A percentile compares a stretch with the other conserved stretches of the same genome.
Evolutionary conservation across 306 rosid genomes (phyloP).

Genomic region (Cucurbita maxima): DNA sequence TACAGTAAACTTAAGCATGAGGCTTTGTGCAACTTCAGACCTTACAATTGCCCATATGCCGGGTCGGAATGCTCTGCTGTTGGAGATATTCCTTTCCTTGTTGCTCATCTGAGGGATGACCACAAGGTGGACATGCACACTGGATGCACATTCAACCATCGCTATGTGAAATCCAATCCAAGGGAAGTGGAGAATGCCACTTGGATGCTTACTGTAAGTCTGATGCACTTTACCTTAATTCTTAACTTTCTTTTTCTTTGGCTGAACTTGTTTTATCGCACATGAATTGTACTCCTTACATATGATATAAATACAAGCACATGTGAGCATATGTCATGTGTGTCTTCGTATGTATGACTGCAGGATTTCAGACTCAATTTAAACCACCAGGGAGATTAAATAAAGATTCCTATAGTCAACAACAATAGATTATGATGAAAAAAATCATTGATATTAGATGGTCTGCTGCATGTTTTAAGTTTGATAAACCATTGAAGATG

Average conservation of each 20-base stretch:
- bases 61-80: constrained; percentile 89
- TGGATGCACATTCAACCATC: constrained; percentile 96
- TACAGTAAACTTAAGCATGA: constrained; percentile 98
- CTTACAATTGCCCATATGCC: constrained; percentile 92
- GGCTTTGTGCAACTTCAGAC: constrained; percentile 81
- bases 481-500: background rate
- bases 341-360: background rate
- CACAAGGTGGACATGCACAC: constrained; percentile 99
- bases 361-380: background rate
- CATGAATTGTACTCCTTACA: background rate
- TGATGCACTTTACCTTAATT: background rate
- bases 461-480: background rate
- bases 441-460: background rate
- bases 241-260: background rate
- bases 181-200: constrained; percentile 99
- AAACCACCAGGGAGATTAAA: background rate
- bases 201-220: constrained; percentile 98
- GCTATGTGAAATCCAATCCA: constrained; percentile 95
- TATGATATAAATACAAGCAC: background rate
- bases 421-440: background rate
- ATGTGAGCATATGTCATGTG: background rate
- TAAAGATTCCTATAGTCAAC: background rate
- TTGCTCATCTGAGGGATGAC: constrained; percentile 92
- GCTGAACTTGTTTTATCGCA: background rate
- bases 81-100: constrained; percentile 89